Base-by-base conservation (phyloP, 2,329 filamentous ascomycete genomes). In the Calonectria ilicicola region DNA sequence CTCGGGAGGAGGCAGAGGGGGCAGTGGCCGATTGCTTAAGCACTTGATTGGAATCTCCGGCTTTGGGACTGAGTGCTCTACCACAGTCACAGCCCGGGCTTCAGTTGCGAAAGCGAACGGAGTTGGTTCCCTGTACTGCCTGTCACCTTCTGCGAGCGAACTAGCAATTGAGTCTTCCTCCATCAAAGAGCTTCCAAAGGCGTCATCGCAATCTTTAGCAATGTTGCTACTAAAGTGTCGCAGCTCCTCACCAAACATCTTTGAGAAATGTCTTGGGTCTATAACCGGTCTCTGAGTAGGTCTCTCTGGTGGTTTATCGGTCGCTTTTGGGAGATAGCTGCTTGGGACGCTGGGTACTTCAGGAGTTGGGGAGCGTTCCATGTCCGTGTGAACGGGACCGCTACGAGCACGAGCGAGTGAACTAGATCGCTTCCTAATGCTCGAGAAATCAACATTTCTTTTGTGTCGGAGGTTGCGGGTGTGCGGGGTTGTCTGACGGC, bases 201-300 rank as follows among this genome's bases (percentile, higher is more conserved):
- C 96, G 79, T 97, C 94, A 80, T 98, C 96, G 80, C 96, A 97
- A 71, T 97, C 94, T 83, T 95, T 95, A 63, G 95, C 95, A 73
- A 98, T 92, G 78, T 95, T 95, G 78, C 91, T 91, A 77, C 95
- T 98, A 70, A 97, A 93, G 78, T 96, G 93, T 8, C 95, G 90
- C 67, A 97, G 90, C 81, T 98, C 96, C 71, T 95, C 95, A 77
- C 91, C 92, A 77, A 89, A 84, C 47, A 85, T 77, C 63, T 82
- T 72, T n/a, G 83, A 83, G 53, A 78, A 81, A 75, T 79, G 79
- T 40, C 73, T 69, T 10, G 74, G 68, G 19, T 77, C 78, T 42
- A 76, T 60, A 19, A 63, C 60, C 38, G 70, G 70, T 44, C 60
- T 62, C 26, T 72, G 53, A 12, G 68, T 64, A 19, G 64, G 47